Evolutionary conservation across 345 rosid genomes (phyloP), one percentile per base, ranked within the genome.

Genomic region (thale cress (Arabidopsis thaliana)): DNA sequence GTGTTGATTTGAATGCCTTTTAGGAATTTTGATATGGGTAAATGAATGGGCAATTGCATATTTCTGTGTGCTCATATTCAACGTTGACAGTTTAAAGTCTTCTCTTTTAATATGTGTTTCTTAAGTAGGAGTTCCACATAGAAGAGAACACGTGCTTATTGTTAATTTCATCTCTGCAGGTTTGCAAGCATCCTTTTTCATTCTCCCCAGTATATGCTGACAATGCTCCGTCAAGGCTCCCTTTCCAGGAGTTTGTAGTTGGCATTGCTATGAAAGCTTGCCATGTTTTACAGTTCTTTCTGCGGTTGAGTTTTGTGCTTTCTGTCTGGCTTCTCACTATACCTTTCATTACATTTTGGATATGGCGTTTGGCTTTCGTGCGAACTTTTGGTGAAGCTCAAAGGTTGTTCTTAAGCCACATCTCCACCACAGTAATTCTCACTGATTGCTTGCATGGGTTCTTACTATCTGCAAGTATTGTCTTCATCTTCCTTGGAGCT

Each of bases 361-460:
- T 89, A 82, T 93, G 97, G 98, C 87, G 96, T 8, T 58, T 95
- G 86, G 93, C 99, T 56, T 95, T 95, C 40, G 87, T 91, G 78
- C 84, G 96, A 89, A 92, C 94, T 82, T 87, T 95, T 68, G 89
- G 85, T 62, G 99, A 95, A 88, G 98, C 94, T 42, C 96, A 88
- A 74, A 89, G 93, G 82, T 83, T 95, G 75, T 92, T 95, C 80
- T 84, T 93, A 60, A 95, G 99, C 80, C 99, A 91, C 75, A 75
- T 88, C 59, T 90, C 98, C 22, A 88, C 96, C 7, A 87, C 96
- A 23, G 79, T 88, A 53, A 86, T 96, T 69, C 97, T 96, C 33
- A 96, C 99, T 3, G 99, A 93, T 79, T 96, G 98, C 79, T 86
- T 96, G 82, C 98, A 93, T 73, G 99, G 99, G 71, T 96, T 96